phyloP scores from a whole-genome alignment of 768 basidiomycete genomes.

The Lactifluus volemus region DNA sequence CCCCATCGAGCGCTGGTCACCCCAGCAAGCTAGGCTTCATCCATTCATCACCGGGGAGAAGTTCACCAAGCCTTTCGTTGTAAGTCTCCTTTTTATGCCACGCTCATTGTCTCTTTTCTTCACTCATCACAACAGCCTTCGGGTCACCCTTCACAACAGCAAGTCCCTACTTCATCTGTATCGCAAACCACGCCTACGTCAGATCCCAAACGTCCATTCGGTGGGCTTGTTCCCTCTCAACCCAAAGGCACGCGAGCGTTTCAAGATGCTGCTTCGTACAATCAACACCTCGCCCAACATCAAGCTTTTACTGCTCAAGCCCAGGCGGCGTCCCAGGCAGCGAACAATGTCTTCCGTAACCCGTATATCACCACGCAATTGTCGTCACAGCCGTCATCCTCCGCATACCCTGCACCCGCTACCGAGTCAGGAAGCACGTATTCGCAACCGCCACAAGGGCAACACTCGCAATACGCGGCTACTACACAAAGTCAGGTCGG shows the following conservation, averaged over 20 bases:
- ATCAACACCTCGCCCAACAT: conserved; percentile 90
- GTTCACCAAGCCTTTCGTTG: conserved; percentile 78
- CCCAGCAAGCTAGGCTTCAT: conserved; percentile 90
- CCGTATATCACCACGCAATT: conserved; percentile 59
- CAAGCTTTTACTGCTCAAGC: conserved; percentile 88
- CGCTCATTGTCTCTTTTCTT: background rate
- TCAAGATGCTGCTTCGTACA: conserved; percentile 89
- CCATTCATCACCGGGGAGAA: conserved; percentile 99
- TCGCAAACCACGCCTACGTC: conserved; percentile 29
- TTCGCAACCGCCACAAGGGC: conserved; percentile 13
- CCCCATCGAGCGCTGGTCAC: conserved; percentile 93
- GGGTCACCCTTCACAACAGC: conserved; percentile 15
- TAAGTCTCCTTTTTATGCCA: conserved; percentile 30
- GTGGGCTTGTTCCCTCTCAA: conserved; percentile 85
- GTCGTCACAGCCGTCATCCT: conserved; percentile 25
- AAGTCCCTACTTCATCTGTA: conserved; percentile 25
- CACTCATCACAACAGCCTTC: conserved; percentile 19
- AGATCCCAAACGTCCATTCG: conserved; percentile 85
- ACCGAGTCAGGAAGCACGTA: conserved; percentile 22
- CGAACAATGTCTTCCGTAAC: conserved; percentile 62
- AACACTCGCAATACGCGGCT: conserved; percentile 22
- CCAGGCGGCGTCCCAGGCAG: conserved; percentile 64
- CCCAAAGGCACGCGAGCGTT: conserved; percentile 79
- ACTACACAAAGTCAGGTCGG: conserved; percentile 25
- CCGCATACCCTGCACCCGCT: conserved; percentile 26